A percentile compares a stretch with the other conserved stretches of the same genome.
Evolutionary conservation across 129 eudicot species (phyloP).

Genomic region (Flaveria trinervia): DNA sequence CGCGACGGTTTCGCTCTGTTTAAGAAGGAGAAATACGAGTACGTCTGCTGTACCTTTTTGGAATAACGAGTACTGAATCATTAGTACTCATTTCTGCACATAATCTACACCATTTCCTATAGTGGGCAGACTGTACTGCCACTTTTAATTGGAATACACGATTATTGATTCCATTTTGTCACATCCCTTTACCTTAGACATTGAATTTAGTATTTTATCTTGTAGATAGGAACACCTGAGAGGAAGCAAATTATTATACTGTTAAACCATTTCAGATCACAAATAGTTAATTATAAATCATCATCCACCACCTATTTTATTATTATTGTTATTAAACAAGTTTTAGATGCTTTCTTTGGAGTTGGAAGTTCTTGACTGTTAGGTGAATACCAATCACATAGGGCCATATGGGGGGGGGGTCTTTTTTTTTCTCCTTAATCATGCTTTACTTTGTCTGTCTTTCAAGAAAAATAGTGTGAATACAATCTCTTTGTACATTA

Average conservation of each 20-base stretch:
- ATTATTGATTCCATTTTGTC: conserved; percentile 34
- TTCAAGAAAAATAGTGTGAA: neutral
- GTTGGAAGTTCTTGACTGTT: neutral
- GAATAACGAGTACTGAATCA: conserved; percentile 16
- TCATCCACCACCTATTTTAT: conserved; percentile 8
- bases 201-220: conserved; percentile 3
- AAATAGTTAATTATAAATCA: neutral
- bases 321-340: neutral
- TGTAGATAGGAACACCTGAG: conserved; percentile 1
- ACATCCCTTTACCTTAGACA: neutral
- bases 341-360: neutral
- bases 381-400: neutral
- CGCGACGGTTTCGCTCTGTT: conserved; percentile 70
- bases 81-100: conserved; percentile 30
- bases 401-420: neutral
- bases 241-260: conserved; percentile 23
- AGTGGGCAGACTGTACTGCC: conserved; percentile 25
- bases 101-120: conserved; percentile 16
- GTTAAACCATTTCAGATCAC: neutral
- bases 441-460: neutral
- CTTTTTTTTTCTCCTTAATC: neutral
- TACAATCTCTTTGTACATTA: neutral
- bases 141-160: conserved; percentile 26
- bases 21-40: conserved; percentile 86
- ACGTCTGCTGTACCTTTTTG: conserved; percentile 39